Evolutionary conservation across 225 moss, liverwort and hornwort species (phyloP).

Genomic region (Rhytidiadelphus loreus): DNA sequence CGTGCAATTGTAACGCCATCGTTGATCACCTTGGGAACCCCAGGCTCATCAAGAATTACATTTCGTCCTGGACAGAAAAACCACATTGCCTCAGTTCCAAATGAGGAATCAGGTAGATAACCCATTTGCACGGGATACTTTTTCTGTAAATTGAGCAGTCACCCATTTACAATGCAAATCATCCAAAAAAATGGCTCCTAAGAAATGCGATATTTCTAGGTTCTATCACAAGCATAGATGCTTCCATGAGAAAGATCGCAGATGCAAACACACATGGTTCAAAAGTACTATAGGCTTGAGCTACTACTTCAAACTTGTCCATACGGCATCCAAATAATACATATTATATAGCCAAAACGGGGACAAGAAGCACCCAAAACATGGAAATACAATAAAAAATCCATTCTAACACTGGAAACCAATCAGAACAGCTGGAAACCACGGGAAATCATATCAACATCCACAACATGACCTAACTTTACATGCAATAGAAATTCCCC

Average conservation of each 20-base stretch:
- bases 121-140: not conserved
- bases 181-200: not conserved
- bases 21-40: constrained; percentile 85
- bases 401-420: not conserved
- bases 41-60: constrained; percentile 87
- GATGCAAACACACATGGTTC: not conserved
- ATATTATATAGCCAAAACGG: not conserved
- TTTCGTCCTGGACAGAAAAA: constrained; percentile 50
- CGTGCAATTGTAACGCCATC: constrained; percentile 91
- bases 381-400: not conserved
- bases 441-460: not conserved
- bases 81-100: not conserved
- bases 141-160: not conserved
- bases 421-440: not conserved
- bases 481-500: not conserved
- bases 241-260: not conserved
- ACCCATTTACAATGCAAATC: not conserved
- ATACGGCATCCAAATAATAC: not conserved
- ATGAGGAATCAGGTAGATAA: not conserved
- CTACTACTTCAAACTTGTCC: not conserved
- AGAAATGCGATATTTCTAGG: not conserved
- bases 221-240: not conserved
- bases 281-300: not conserved
- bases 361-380: not conserved
- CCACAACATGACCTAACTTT: not conserved